Percentiles rank a stretch among this genome's conserved stretches.
Conservation (phyloP, 75 land plant species). For the Azolla pinnata region DNA sequence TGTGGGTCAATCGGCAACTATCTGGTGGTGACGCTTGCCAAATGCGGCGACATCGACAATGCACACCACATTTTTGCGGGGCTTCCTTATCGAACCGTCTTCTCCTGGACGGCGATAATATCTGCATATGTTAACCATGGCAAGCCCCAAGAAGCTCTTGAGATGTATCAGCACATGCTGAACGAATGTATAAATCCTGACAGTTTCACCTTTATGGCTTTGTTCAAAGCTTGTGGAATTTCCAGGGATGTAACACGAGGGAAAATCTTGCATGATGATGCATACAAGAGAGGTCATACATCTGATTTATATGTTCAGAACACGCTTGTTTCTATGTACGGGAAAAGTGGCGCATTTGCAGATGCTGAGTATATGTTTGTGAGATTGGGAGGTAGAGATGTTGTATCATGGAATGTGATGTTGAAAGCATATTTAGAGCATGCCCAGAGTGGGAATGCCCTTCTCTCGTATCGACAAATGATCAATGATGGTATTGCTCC, state of each 20-base stretch:
- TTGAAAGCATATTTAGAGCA: neutral
- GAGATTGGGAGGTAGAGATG: neutral
- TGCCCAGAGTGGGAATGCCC: neutral
- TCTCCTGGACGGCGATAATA: constrained; percentile 61
- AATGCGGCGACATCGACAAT: constrained; percentile 31
- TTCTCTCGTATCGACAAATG: neutral
- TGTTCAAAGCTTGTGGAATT: neutral
- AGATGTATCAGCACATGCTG: constrained; percentile 35
- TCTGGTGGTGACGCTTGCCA: constrained; percentile 29
- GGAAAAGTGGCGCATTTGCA: neutral
- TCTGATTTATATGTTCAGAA: neutral
- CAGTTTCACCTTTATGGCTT: neutral
- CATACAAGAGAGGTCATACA: neutral
- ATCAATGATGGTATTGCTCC: neutral
- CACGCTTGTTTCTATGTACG: neutral
- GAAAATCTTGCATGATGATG: neutral
- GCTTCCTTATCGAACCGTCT: constrained; percentile 47
- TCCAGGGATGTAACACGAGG: neutral
- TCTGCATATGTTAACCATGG: constrained; percentile 46
- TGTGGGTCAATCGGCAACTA: constrained; percentile 18
- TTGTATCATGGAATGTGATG: constrained; percentile 2
- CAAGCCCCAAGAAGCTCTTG: constrained; percentile 27
- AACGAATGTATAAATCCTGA: constrained; percentile 1
- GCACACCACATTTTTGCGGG: constrained; percentile 43
- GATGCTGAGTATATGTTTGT: neutral